Percentiles rank a stretch among this genome's conserved stretches.
These are phyloP conservation scores for Teunomyces atbi DNA, from an alignment of 805 yeast species.

Conservation along the genomic window DNA sequence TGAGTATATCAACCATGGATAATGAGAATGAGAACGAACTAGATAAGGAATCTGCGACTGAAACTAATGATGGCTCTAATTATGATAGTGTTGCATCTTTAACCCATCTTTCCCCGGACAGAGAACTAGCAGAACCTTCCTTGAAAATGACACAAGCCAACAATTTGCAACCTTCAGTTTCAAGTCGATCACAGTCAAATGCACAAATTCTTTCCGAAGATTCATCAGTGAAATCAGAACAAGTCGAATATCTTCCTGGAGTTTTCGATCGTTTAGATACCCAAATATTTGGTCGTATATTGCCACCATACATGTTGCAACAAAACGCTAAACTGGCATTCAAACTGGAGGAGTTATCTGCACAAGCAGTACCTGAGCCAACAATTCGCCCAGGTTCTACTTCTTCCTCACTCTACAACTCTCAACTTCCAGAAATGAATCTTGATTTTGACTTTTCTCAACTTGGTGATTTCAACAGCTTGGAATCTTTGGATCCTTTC, in stretches of 20 bases:
- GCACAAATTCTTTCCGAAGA: neutral
- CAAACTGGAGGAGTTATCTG: neutral
- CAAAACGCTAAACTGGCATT: constrained; percentile 12
- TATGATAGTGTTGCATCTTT: neutral
- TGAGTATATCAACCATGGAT: constrained; percentile 2
- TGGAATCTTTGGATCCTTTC: constrained; percentile 28
- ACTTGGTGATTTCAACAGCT: constrained; percentile 16
- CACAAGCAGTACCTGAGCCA: neutral
- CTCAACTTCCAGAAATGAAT: constrained; percentile 12
- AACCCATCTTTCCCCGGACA: neutral
- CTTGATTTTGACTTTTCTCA: constrained; percentile 19
- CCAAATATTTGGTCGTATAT: constrained; percentile 76
- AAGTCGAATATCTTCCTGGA: constrained; percentile 63
- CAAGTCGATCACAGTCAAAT: neutral
- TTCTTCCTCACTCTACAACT: neutral
- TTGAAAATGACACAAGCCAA: neutral
- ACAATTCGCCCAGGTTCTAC: neutral
- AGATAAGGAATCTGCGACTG: neutral
- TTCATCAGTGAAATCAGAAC: constrained; percentile 1
- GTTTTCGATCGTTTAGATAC: constrained; percentile 83
- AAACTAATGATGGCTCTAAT: neutral
- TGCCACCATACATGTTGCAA: constrained; percentile 80
- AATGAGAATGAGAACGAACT: neutral
- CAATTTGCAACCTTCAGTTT: neutral
- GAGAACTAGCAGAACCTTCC: neutral